These are phyloP conservation scores for Exophiala oligosperma DNA, from an alignment of 2,329 filamentous ascomycete genomes.

Conservation along the genomic window DNA sequence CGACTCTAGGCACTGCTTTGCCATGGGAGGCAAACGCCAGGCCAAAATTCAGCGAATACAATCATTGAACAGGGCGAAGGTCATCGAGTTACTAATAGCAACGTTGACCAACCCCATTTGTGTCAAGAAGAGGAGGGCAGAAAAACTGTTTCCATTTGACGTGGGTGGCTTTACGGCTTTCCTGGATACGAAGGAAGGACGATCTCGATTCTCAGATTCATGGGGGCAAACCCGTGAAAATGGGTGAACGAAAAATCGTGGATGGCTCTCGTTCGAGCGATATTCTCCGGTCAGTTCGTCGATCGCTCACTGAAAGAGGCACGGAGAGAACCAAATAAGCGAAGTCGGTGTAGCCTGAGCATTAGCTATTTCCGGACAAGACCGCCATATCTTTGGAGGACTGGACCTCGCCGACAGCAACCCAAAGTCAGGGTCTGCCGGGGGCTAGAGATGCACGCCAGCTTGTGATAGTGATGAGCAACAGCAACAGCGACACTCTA, in stretches of 20 bases:
- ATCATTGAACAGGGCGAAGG: too few relatives aligned
- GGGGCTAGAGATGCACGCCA: too few relatives aligned
- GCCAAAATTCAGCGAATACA: too few relatives aligned
- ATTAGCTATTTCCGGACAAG: neutral
- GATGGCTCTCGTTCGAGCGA: neutral
- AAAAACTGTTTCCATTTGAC: neutral
- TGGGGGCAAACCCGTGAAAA: neutral
- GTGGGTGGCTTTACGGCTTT: neutral
- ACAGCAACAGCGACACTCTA: too few relatives aligned
- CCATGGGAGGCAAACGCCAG: too few relatives aligned
- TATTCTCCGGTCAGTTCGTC: neutral
- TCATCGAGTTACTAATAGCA: too few relatives aligned
- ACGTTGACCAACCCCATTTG: too few relatives aligned
- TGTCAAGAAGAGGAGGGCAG: neutral
- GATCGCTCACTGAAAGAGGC: neutral
- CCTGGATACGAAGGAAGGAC: neutral
- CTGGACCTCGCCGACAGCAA: too few relatives aligned
- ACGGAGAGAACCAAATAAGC: neutral
- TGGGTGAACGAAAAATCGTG: neutral
- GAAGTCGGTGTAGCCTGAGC: conserved; percentile 1
- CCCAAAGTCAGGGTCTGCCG: too few relatives aligned
- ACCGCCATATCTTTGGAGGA: too few relatives aligned
- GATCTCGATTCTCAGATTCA: neutral
- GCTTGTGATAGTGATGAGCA: too few relatives aligned
- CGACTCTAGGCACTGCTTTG: too few relatives aligned